Conservation (phyloP, 2,329 filamentous ascomycete genomes). For the Beauveria bassiana region DNA sequence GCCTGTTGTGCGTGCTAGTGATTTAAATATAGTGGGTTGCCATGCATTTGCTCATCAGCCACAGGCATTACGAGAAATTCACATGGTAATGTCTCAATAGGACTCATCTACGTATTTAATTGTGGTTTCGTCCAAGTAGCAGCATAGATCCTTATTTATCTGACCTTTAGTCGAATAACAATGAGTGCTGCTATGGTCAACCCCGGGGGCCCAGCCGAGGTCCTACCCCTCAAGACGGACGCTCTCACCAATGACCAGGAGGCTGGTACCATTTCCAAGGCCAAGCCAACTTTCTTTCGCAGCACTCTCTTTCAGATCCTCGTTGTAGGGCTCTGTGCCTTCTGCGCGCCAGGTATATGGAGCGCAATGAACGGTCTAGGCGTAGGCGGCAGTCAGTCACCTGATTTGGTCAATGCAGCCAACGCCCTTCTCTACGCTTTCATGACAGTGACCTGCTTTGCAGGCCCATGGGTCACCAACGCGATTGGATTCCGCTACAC, state of each 20-base stretch:
- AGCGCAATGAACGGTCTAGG: slow-evolving; percentile 31
- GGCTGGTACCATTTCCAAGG: not conserved
- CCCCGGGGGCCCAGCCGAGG: not conserved
- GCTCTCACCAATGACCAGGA: not conserved
- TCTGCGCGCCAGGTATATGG: slow-evolving; percentile 35
- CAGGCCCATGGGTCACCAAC: slow-evolving; percentile 29
- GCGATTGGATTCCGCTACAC: slow-evolving; percentile 29
- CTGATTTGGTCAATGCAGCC: slow-evolving; percentile 35
- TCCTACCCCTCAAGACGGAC: not conserved
- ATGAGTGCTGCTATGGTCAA: not conserved
- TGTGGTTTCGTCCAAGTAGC: too few relatives aligned
- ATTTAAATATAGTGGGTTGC: not conserved
- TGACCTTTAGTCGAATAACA: too few relatives aligned
- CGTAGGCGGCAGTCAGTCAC: slow-evolving; percentile 33
- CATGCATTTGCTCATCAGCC: not conserved
- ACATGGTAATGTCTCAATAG: too few relatives aligned
- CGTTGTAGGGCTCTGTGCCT: slow-evolving; percentile 32
- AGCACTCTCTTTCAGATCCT: slow-evolving; percentile 30
- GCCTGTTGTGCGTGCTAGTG: too few relatives aligned
- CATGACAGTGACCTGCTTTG: slow-evolving; percentile 35
- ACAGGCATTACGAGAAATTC: not conserved
- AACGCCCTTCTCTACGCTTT: slow-evolving; percentile 39
- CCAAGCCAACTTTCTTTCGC: slow-evolving; percentile 16
- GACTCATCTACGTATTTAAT: too few relatives aligned
- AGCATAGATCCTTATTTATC: too few relatives aligned